Conservation (phyloP, 169 alveolate genomes). For the Blepharisma undulans region DNA sequence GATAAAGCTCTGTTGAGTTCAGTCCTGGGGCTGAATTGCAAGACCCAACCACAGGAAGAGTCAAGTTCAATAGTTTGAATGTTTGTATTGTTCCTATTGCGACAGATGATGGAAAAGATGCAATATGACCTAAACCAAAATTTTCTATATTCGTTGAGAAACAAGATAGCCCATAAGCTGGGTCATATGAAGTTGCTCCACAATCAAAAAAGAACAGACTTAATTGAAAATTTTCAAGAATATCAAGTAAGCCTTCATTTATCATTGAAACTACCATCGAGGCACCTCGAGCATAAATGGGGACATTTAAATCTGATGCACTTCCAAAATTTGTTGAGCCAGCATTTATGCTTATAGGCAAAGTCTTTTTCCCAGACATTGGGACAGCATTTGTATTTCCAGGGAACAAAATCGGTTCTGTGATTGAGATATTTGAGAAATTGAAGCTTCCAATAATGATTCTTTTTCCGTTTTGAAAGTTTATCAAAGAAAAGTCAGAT, state of each 20-base stretch:
- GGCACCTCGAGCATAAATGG: not conserved
- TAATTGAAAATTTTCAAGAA: not conserved
- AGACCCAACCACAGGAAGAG: not conserved
- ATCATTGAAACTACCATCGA: not conserved
- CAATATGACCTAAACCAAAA: not conserved
- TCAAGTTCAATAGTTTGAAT: not conserved
- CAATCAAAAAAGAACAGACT: not conserved
- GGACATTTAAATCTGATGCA: not conserved
- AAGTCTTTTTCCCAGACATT: not conserved
- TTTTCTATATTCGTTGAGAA: not conserved
- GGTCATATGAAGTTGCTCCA: not conserved
- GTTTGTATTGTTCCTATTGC: not conserved
- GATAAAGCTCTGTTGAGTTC: not conserved
- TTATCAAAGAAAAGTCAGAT: not conserved
- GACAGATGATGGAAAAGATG: not conserved
- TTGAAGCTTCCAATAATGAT: not conserved
- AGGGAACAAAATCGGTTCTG: not conserved
- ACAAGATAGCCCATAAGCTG: not conserved
- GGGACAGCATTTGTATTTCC: not conserved
- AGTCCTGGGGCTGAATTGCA: not conserved
- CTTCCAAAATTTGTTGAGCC: not conserved
- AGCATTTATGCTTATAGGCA: not conserved
- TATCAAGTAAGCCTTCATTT: not conserved
- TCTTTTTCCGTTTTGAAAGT: not conserved
- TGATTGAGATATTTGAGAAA: not conserved